Evolutionary conservation across 2,329 filamentous ascomycete species (phyloP).

Genomic region (Alternaria sp.): DNA sequence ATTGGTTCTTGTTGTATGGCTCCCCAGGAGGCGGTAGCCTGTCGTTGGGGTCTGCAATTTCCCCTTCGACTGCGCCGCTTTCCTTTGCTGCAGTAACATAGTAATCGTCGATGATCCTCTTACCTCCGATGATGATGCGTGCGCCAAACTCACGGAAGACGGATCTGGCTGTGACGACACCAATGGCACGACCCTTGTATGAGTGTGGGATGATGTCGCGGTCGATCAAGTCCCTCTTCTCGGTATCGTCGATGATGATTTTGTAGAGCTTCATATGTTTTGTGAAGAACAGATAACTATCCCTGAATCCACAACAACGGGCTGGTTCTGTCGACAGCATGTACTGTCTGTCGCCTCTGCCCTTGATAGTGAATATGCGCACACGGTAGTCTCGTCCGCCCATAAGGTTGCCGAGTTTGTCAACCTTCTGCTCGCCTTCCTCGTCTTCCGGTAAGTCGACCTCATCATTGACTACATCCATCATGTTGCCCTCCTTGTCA

Average conservation of each 20-base stretch:
- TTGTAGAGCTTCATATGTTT: constrained; percentile 97
- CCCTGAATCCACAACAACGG: constrained; percentile 93
- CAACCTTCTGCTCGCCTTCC: constrained; percentile 91
- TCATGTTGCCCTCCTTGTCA: constrained; percentile 91
- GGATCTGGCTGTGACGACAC: constrained; percentile 93
- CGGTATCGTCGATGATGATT: constrained; percentile 97
- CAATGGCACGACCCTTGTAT: constrained; percentile 97
- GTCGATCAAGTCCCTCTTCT: constrained; percentile 95
- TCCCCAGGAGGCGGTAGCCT: constrained; percentile 76
- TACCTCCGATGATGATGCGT: constrained; percentile 90
- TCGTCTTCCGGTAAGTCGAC: constrained; percentile 85
- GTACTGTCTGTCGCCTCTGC: constrained; percentile 85
- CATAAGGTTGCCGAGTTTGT: constrained; percentile 82
- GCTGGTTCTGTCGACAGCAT: constrained; percentile 99
- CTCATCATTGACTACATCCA: constrained; percentile 91
- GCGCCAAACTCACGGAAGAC: constrained; percentile 98
- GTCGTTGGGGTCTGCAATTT: constrained; percentile 90
- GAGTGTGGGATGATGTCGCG: constrained; percentile 95
- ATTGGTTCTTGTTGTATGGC: constrained; percentile 98
- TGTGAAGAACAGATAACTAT: constrained; percentile 98
- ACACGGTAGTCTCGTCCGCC: constrained; percentile 93
- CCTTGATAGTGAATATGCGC: constrained; percentile 89
- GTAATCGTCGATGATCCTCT: constrained; percentile 88
- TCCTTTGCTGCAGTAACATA: constrained; percentile 77
- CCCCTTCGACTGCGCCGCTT: constrained; percentile 83